phyloP scores from a whole-genome alignment of 805 yeast genomes.

The Pichia rugopelliculosa region DNA sequence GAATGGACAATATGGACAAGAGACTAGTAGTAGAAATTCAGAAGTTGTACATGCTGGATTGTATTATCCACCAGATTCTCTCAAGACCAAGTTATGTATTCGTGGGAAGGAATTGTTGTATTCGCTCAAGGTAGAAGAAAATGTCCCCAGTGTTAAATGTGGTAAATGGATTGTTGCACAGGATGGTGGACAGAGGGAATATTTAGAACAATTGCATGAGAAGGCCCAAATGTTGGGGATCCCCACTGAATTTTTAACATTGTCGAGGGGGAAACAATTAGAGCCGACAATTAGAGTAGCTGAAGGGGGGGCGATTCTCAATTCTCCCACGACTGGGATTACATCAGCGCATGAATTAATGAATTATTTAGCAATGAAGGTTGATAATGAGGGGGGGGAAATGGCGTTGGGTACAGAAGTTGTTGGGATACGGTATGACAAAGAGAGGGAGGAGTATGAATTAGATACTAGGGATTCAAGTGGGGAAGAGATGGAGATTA shows the following conservation, averaged over 20 bases:
- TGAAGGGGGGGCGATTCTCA: slow-evolving; percentile 55
- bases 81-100: slow-evolving; percentile 66
- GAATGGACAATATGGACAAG: slow-evolving; percentile 59
- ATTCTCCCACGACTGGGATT: slow-evolving; percentile 81
- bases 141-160: slow-evolving; percentile 53
- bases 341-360: slow-evolving; percentile 73
- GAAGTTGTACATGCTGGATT: slow-evolving; percentile 92
- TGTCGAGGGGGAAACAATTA: slow-evolving; percentile 34
- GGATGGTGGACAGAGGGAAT: slow-evolving; percentile 51
- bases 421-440: slow-evolving; percentile 28
- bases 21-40: slow-evolving; percentile 83
- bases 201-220: slow-evolving; percentile 44
- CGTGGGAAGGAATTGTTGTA: slow-evolving; percentile 69
- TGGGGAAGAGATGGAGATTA: slow-evolving; percentile 26
- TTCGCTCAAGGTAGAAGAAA: slow-evolving; percentile 34
- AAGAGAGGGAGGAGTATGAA: slow-evolving; percentile 21
- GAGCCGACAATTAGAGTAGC: slow-evolving; percentile 53
- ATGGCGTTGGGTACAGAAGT: slow-evolving; percentile 58
- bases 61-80: slow-evolving; percentile 63
- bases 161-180: slow-evolving; percentile 91
- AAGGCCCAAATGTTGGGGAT: slow-evolving; percentile 47
- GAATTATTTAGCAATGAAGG: slow-evolving; percentile 45
- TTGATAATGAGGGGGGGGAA: slow-evolving; percentile 40
- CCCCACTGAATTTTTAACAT: slow-evolving; percentile 50
- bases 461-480: slow-evolving; percentile 23